A percentile compares a stretch with the other conserved stretches of the same genome.
These are phyloP conservation scores for Vitis hybrid DNA, from an alignment of 177 flowering plant species.

Conservation along the genomic window DNA sequence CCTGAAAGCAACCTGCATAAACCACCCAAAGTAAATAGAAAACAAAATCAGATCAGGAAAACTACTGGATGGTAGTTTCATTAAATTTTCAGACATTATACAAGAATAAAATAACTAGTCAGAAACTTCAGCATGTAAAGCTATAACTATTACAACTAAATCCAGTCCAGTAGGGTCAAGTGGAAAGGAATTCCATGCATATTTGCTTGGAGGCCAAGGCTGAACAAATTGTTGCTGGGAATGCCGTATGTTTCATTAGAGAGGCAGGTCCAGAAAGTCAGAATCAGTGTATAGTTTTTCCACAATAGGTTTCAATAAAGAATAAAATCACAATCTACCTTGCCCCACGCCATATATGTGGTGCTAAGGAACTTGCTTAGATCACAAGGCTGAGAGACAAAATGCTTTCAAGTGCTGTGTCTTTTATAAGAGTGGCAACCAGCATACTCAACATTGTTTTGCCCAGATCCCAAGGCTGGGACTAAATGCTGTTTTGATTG, in stretches of 20 bases:
- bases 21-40: not conserved
- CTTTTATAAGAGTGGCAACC: too few species aligned
- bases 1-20: conserved; percentile 40
- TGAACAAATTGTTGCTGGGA: not conserved
- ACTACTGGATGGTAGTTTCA: not conserved
- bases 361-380: too few species aligned
- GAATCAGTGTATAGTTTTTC: too few species aligned
- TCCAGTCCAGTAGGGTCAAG: not conserved
- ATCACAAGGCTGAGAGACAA: too few species aligned
- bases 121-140: not conserved
- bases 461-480: too few species aligned
- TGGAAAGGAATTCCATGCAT: not conserved
- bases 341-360: too few species aligned
- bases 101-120: not conserved
- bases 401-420: too few species aligned
- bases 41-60: not conserved
- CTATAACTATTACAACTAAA: not conserved
- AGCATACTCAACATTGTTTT: too few species aligned
- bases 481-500: too few species aligned
- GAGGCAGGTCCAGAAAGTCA: too few species aligned
- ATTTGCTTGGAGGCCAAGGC: not conserved
- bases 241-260: not conserved
- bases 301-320: too few species aligned
- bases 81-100: not conserved
- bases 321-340: too few species aligned